Base-by-base conservation (phyloP, 768 basidiomycete genomes). In the Mycena amicta region DNA sequence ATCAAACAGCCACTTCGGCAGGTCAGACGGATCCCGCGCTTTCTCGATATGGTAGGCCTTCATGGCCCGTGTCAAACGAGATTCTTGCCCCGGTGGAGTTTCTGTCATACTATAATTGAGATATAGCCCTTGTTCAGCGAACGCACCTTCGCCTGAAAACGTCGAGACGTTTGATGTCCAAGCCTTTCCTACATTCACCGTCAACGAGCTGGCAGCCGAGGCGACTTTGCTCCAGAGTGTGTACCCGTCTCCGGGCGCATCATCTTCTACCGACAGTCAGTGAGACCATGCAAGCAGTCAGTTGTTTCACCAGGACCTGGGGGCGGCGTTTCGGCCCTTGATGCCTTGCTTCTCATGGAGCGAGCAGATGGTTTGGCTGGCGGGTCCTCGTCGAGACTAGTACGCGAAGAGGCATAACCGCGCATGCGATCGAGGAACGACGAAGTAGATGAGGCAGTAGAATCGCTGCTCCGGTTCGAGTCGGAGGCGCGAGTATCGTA, bases 1-100 rank as follows among this genome's bases (percentile, higher is more conserved):
- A 43, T 79, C 79, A 56, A 89, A 88, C 18, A 90, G 76, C 88
- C 87, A 89, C 6, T 76, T 72, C 11, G 88, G 87, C 20, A 89
- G 77, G 66, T 88, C 86, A 27, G 77, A 65, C 11, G 80, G 82
- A 33, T 78, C 74, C 25, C 77, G 77, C 22, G 86, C 86, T 68
- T 86, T 85, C 26, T 78, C 79, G 49, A 87, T 77, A 63, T 89
- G 83, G 67, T 88, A 89, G 1, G 83, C 81, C 67, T 86, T 87
- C 84, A 89, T 82, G 4, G 83, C 83, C n/a, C 79, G 79, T 3
- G 79, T 80, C 30, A 89, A 76, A 31, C 83, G 83, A 4, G 83
- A 83, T 60, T 88, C 87, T 45, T 79, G 74, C 26, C 84, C 85
- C 11, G 77, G 75, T 3, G 80, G 82, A 27, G 81, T 81, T 50